Conservation (phyloP, 768 basidiomycete genomes). For the Cantharellus cinnabarinus region DNA sequence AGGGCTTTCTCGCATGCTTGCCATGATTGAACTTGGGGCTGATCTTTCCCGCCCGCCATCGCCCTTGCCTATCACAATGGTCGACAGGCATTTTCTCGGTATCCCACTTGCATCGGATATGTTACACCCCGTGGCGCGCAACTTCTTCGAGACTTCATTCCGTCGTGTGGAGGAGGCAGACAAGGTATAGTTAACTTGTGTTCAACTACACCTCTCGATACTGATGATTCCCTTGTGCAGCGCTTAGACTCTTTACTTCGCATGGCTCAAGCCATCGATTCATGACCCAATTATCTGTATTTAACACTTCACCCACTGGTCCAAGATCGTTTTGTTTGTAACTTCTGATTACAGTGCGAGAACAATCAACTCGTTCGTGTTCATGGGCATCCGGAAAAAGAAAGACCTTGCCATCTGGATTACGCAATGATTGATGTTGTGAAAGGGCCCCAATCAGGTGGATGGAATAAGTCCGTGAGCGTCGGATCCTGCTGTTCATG, state of each 20-base stretch:
- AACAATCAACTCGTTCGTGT: too few species aligned
- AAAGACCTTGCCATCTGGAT: too few species aligned
- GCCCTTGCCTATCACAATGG: conserved; percentile 39
- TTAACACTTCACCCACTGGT: too few species aligned
- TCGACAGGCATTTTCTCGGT: conserved; percentile 39
- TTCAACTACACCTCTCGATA: neutral
- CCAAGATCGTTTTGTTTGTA: too few species aligned
- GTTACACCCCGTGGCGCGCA: conserved; percentile 50
- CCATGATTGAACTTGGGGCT: conserved; percentile 56
- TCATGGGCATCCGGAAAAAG: too few species aligned
- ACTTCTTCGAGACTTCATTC: conserved; percentile 50
- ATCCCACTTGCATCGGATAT: conserved; percentile 34
- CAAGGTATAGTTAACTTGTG: conserved; percentile 25
- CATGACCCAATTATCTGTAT: neutral
- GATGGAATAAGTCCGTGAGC: too few species aligned
- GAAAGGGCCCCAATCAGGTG: too few species aligned
- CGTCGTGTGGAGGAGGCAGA: conserved; percentile 65
- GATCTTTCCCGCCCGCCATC: conserved; percentile 17
- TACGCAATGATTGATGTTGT: too few species aligned
- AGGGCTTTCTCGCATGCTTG: conserved; percentile 71
- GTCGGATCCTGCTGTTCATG: too few species aligned
- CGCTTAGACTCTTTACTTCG: neutral
- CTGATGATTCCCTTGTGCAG: neutral
- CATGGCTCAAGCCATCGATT: neutral
- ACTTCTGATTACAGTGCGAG: too few species aligned